Evolutionary conservation across 768 basidiomycete genomes (phyloP), one percentile per base, ranked within the genome.

Genomic region (Tephrocybe sp.): DNA sequence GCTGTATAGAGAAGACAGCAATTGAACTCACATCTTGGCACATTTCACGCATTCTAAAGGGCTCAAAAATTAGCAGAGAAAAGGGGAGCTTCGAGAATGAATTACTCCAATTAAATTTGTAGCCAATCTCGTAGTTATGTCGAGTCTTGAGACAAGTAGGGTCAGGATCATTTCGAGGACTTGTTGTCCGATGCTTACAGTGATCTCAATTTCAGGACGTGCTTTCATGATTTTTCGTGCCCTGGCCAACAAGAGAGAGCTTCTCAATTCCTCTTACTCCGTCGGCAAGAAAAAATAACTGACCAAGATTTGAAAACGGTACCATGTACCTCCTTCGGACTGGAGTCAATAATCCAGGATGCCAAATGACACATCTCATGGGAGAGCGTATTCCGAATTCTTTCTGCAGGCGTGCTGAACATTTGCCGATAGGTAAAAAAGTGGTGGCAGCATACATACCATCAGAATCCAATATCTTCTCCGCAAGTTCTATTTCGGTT

Each of bases 311-410:
- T 88, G 70, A 85, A 93, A 12, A 82, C 67, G 38, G 68, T 73
- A 6, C 91, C 91, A 57, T 94, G 91, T 6, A 77, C 79, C 63
- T 90, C 89, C 51, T 81, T 81, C 4, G 84, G 78, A 9, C 82
- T 75, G 14, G 77, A 70, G 62, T 87, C 81, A 49, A 95, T 89
- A 19, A 89, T 71, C 92, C 92, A 95, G 49, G 81, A 81, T 2
- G 92, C 92, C 31, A 95, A 67, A 69, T 94, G 92, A 60, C 92
- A 94, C 91, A 94, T 92, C 65, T 95, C 92, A 59, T 95, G 92
- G 26, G 89, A 83, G 11, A 95, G 69, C 1, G 92, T 94, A 60
- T 87, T 85, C 32, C 85, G 75, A 43, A 94, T 86, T 34, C 90
- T 81, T 48, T 89, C 92, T 93, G 51, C 3, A 23, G 2, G 41